A percentile compares a stretch with the other conserved stretches of the same genome.
Conservation (phyloP, 441 rosid genomes). For the Populus hybrid region DNA sequence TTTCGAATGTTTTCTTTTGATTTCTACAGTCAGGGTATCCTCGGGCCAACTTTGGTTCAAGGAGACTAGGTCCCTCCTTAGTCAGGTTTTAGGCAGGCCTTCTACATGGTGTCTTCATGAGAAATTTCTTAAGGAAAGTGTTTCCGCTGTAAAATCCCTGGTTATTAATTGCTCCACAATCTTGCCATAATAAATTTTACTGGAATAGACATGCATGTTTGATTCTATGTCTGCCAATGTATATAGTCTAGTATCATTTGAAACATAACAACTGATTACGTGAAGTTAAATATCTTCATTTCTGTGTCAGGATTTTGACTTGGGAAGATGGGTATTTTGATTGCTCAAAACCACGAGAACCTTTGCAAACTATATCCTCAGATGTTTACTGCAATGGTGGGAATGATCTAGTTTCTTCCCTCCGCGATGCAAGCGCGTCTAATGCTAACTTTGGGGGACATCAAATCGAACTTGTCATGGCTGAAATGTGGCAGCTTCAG, state of each 20-base stretch:
- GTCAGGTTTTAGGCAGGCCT: too few species aligned
- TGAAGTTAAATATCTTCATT: neutral
- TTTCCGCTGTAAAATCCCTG: too few species aligned
- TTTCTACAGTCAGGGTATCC: too few species aligned
- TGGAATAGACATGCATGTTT: neutral
- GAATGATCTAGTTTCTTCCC: slow-evolving; percentile 21
- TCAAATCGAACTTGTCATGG: slow-evolving; percentile 27
- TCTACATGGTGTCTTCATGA: too few species aligned
- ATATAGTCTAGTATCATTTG: neutral
- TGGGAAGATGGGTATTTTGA: slow-evolving; percentile 56
- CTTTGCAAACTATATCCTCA: slow-evolving; percentile 8
- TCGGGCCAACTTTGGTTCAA: too few species aligned
- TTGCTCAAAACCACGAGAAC: slow-evolving; percentile 30
- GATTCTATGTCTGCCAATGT: neutral
- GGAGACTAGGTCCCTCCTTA: too few species aligned
- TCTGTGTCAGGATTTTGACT: slow-evolving; percentile 43
- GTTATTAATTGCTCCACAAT: too few species aligned
- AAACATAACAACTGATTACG: neutral
- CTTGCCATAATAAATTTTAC: neutral
- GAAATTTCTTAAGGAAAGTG: too few species aligned
- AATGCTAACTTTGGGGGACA: slow-evolving; percentile 25
- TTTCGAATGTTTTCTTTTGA: too few species aligned
- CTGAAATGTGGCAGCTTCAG: slow-evolving; percentile 37
- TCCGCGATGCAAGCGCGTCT: slow-evolving; percentile 13
- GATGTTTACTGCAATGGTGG: slow-evolving; percentile 18